Evolutionary conservation across 1,284 basidiomycete species (phyloP).

Genomic region (Ustilago vetiveriae): DNA sequence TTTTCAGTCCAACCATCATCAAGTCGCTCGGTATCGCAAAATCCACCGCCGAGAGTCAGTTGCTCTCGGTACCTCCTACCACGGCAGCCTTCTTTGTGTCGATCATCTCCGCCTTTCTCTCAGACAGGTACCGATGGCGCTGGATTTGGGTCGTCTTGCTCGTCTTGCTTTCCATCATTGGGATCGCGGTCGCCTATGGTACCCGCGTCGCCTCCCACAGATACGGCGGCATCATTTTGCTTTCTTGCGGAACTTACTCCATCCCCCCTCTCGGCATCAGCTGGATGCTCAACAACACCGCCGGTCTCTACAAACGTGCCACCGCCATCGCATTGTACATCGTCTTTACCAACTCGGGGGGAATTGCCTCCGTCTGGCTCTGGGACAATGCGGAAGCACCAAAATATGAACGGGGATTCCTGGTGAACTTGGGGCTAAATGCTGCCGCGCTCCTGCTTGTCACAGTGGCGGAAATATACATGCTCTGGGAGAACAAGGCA

Average conservation of each 20-base stretch:
- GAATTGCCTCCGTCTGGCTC: too few species aligned
- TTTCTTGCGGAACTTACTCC: constrained; percentile 51
- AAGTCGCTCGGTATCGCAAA: constrained; percentile 41
- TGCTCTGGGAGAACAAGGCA: too few species aligned
- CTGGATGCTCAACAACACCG: constrained; percentile 53
- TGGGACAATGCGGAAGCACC: too few species aligned
- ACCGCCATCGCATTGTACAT: constrained; percentile 54
- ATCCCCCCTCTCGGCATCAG: constrained; percentile 46
- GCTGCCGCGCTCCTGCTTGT: too few species aligned
- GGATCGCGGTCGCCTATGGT: constrained; percentile 51
- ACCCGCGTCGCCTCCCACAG: constrained; percentile 20
- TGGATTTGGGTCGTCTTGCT: constrained; percentile 38
- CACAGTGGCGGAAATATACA: too few species aligned
- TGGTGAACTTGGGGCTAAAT: too few species aligned
- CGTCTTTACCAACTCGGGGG: constrained; percentile 55
- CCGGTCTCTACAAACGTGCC: constrained; percentile 57
- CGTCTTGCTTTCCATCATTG: constrained; percentile 45
- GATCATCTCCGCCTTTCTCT: constrained; percentile 48
- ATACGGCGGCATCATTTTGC: constrained; percentile 58
- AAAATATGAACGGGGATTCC: too few species aligned
- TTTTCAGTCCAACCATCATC: constrained; percentile 63
- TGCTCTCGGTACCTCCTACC: constrained; percentile 59
- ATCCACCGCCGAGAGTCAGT: constrained; percentile 46
- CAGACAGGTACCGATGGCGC: constrained; percentile 53
- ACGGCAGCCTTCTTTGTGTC: constrained; percentile 56